Percentiles rank a stretch among this genome's conserved stretches.
Evolutionary conservation across 345 rosid species (phyloP).

Genomic region (Hypericum perforatum): DNA sequence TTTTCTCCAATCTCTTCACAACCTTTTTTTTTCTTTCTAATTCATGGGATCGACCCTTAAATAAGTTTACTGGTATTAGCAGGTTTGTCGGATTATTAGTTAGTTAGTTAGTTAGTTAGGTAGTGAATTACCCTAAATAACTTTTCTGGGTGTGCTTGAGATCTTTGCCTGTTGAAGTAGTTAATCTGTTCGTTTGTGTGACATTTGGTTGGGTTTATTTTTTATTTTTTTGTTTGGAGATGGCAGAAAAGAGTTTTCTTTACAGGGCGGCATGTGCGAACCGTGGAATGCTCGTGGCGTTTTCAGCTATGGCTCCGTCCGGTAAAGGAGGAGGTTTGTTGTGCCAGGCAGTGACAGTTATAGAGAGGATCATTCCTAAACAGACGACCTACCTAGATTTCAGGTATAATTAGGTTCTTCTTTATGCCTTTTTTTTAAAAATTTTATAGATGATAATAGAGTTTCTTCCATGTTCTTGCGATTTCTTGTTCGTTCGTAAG

Average conservation of each 20-base stretch:
- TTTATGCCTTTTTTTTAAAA: neutral
- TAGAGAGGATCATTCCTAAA: conserved; percentile 59
- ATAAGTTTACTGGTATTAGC: neutral
- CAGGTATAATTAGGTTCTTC: conserved; percentile 24
- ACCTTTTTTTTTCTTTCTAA: neutral
- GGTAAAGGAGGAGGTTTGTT: conserved; percentile 71
- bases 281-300: conserved; percentile 44
- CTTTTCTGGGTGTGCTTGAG: no score
- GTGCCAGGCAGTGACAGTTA: conserved; percentile 59
- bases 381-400: conserved; percentile 73
- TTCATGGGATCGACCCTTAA: neutral
- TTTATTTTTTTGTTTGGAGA: conserved; percentile 3
- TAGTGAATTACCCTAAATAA: no score
- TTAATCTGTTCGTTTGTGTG: neutral
- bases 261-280: conserved; percentile 40
- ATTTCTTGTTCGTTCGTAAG: neutral
- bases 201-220: conserved; percentile 7
- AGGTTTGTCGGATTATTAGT: no score
- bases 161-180: neutral
- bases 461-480: neutral
- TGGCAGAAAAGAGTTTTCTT: conserved; percentile 44
- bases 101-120: no score
- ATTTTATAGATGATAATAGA: neutral
- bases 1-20: neutral
- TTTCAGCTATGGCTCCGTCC: conserved; percentile 32